These are phyloP conservation scores for Penstemon davidsonii DNA, from an alignment of 257 asterid species.

Conservation along the genomic window DNA sequence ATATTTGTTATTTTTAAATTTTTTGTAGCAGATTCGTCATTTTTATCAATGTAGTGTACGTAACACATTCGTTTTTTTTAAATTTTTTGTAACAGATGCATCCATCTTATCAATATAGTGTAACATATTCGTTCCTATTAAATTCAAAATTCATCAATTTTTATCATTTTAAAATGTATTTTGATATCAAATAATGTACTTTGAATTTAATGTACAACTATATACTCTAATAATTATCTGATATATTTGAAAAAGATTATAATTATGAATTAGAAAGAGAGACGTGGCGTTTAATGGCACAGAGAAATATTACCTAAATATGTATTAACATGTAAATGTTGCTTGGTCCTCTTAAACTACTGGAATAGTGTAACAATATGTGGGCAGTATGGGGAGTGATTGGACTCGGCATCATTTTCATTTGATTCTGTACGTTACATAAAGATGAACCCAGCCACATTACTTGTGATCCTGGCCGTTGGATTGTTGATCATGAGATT, in stretches of 20 bases:
- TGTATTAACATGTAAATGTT: constrained; percentile 18
- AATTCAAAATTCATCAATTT: too few species aligned
- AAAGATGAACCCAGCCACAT: not conserved
- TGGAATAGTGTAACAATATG: constrained; percentile 17
- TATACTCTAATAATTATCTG: not conserved
- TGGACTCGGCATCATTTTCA: constrained; percentile 29
- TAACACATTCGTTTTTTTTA: too few species aligned
- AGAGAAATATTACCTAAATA: constrained; percentile 6
- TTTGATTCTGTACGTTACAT: constrained; percentile 20
- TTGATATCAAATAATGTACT: too few species aligned
- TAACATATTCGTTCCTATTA: too few species aligned
- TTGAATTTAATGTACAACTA: too few species aligned
- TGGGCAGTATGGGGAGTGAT: constrained; percentile 27
- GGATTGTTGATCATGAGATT: constrained; percentile 34
- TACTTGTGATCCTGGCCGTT: constrained; percentile 30
- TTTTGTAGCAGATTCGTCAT: too few species aligned
- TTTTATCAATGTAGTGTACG: too few species aligned
- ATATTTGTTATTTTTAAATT: too few species aligned
- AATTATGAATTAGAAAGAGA: not conserved
- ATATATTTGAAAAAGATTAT: not conserved
- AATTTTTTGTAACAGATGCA: too few species aligned
- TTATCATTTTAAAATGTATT: too few species aligned
- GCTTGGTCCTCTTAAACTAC: constrained; percentile 30
- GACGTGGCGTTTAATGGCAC: constrained; percentile 1
- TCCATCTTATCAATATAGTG: too few species aligned